These are phyloP conservation scores for Cardiosporidium cionae DNA, from an alignment of 169 alveolate genomes.

Conservation along the genomic window DNA sequence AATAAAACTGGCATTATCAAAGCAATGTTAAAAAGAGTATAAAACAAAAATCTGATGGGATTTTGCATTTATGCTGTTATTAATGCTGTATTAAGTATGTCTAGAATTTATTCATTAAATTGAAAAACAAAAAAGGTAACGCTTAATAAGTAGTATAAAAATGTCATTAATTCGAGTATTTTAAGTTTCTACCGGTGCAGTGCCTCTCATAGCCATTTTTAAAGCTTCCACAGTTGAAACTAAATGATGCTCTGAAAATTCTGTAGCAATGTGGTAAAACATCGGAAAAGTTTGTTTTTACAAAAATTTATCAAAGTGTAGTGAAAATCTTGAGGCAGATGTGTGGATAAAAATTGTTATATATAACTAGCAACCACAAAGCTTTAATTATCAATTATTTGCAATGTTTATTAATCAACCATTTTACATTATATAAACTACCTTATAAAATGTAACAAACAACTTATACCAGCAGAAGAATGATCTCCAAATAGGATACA, in stretches of 20 bases:
- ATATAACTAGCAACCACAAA: not conserved
- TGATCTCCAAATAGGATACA: constrained; percentile 72
- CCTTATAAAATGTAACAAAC: not conserved
- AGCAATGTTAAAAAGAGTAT: not conserved
- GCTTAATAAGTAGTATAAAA: not conserved
- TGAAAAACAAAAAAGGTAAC: not conserved
- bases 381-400: not conserved
- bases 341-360: not conserved
- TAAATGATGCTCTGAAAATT: constrained; percentile 68
- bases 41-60: not conserved
- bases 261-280: not conserved
- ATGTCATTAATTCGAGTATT: not conserved
- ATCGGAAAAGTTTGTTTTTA: not conserved
- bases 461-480: constrained; percentile 48
- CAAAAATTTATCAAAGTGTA: not conserved
- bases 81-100: too few relatives aligned
- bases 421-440: not conserved
- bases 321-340: not conserved
- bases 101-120: not conserved
- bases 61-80: not conserved
- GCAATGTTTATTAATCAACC: not conserved
- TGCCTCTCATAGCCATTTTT: constrained; percentile 55
- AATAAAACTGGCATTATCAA: not conserved
- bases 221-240: constrained; percentile 76
- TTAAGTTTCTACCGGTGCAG: constrained; percentile 47